Evolutionary conservation across 2,329 filamentous ascomycete genomes (phyloP), one percentile per base, ranked within the genome.

Genomic region (Alternaria hordeiaustralica): DNA sequence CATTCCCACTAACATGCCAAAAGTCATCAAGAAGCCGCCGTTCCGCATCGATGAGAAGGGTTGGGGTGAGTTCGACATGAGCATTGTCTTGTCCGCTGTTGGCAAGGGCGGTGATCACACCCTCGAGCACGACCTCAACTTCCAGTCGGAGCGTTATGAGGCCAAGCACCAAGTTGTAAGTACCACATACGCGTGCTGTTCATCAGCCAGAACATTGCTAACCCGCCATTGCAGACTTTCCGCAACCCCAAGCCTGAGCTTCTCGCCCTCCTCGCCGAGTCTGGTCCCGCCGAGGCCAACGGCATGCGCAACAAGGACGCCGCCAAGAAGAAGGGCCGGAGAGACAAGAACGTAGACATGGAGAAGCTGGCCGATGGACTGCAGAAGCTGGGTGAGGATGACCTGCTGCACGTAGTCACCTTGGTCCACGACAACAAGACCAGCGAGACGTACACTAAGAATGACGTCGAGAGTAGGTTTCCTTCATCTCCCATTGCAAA

Each of bases 21-120:
- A 55, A 78, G 76, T 88, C 23, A 91, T 97, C 84, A 90, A 90
- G 77, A 90, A 92, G 69, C 88, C 94, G 0, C 96, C 96, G 0
- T 99, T 98, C 84, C 87, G 87, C 69, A 97, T 97, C 81, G 86
- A 89, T 68, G 97, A 99, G 82, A 92, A 97, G 82, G 96, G 96
- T 71, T 99, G 96, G 96, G 96, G 96, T 76, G 96, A 98, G 83
- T 99, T 99, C 79, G 96, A 98, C 79, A 95, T 99, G 89, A 86
- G 85, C 51, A 96, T 98, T 75, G 89, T 92, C 66, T 87, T 96
- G 71, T 91, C 90, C 76, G 92, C 91, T 46, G 89, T 91, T 28
- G 93, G 96, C 81, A 97, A 97, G 85, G 91, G 88, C 61, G 89
- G 90, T 61, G 95, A 97, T 76, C 88, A 93, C 75, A 85, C 87